Conservation (phyloP, 2,329 filamentous ascomycete genomes). For the Fusarium denticulatum region DNA sequence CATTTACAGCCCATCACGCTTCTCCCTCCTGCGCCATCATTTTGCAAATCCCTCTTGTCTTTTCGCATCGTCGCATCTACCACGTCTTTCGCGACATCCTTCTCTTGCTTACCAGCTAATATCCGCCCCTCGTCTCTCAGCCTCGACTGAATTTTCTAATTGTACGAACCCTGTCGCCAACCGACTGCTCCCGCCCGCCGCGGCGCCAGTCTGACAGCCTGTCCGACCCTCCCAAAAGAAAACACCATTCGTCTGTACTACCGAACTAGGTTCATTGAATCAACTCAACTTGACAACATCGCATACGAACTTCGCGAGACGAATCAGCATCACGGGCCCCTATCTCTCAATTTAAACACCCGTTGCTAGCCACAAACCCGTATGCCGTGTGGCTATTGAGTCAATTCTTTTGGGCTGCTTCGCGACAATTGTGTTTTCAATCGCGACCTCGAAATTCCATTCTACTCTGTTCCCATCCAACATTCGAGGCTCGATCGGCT, state of each 20-base stretch:
- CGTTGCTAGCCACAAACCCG: neutral
- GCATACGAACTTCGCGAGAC: constrained; percentile 7
- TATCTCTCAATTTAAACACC: neutral
- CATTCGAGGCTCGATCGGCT: neutral
- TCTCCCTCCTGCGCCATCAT: constrained; percentile 31
- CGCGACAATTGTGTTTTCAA: constrained; percentile 19
- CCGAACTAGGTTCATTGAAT: constrained; percentile 21
- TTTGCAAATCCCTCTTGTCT: constrained; percentile 24
- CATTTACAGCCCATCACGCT: constrained; percentile 25
- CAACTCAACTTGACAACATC: constrained; percentile 19
- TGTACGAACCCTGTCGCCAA: constrained; percentile 31
- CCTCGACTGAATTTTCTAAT: constrained; percentile 34
- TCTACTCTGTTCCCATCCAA: neutral
- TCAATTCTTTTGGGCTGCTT: constrained; percentile 18
- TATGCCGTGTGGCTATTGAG: constrained; percentile 34
- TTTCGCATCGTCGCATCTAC: constrained; percentile 15
- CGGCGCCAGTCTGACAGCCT: constrained; percentile 32
- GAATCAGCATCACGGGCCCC: neutral
- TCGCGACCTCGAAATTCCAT: neutral
- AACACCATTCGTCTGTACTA: constrained; percentile 24
- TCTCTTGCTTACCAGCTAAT: constrained; percentile 22
- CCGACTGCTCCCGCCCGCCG: constrained; percentile 28
- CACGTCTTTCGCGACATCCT: constrained; percentile 15
- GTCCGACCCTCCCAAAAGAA: constrained; percentile 36
- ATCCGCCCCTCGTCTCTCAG: constrained; percentile 24